Conservation (phyloP, 805 yeast species). For the Candida fluviatilis region DNA sequence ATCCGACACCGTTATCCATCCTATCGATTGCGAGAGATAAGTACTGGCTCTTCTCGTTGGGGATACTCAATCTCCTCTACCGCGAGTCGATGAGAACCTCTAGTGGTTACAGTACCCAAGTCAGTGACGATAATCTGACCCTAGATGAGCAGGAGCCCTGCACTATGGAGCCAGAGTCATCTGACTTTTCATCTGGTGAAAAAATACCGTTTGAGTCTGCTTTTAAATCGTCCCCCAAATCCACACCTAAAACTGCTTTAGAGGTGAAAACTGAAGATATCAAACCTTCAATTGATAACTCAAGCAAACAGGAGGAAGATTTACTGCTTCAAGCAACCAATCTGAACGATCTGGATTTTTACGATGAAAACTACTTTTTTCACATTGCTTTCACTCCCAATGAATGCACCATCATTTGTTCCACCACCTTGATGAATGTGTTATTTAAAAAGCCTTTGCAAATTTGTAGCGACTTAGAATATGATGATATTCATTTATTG, state of each 20-base stretch:
- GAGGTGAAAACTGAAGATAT: constrained; percentile 6
- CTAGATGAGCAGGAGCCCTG: too few species aligned
- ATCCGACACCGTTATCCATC: constrained; percentile 42
- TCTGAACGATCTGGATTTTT: constrained; percentile 10
- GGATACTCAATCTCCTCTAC: constrained; percentile 46
- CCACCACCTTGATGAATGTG: constrained; percentile 30
- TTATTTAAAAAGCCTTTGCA: constrained; percentile 39
- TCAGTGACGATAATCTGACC: constrained; percentile 4
- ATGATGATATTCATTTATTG: constrained; percentile 35
- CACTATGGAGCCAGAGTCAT: too few species aligned
- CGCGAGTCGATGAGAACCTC: constrained; percentile 22
- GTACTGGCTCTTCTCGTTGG: constrained; percentile 51
- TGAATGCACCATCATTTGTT: constrained; percentile 60
- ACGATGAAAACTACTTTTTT: constrained; percentile 40
- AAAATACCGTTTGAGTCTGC: too few species aligned
- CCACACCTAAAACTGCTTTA: not conserved
- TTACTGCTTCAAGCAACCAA: not conserved
- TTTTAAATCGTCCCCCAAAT: too few species aligned
- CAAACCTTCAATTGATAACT: constrained; percentile 21
- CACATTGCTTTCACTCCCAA: constrained; percentile 59
- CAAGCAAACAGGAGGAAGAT: constrained; percentile 20
- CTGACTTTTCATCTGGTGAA: too few species aligned
- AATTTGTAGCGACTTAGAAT: constrained; percentile 26
- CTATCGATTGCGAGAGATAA: constrained; percentile 50
- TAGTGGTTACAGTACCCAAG: constrained; percentile 8